A percentile compares a stretch with the other conserved stretches of the same genome.
Conservation (phyloP, 805 yeast genomes). For the Blastobotrys muscicola region DNA sequence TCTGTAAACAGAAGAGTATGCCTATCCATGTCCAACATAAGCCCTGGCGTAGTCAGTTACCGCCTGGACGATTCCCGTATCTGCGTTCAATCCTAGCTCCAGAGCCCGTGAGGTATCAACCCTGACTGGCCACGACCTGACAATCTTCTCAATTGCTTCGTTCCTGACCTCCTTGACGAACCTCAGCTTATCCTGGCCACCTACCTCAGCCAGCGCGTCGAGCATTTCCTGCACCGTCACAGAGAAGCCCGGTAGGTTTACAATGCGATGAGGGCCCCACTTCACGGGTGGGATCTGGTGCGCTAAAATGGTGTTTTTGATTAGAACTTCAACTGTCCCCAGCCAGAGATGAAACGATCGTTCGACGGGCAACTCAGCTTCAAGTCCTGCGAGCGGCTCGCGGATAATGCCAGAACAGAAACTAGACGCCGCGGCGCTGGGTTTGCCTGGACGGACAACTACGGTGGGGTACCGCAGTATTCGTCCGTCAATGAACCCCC, state of each 20-base stretch:
- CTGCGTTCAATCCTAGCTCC: too few species aligned
- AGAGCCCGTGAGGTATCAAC: too few species aligned
- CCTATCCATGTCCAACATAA: too few species aligned
- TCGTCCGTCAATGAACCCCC: conserved; percentile 18
- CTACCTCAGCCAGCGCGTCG: conserved; percentile 16
- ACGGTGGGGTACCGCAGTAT: conserved; percentile 14
- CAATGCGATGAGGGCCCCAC: conserved; percentile 11
- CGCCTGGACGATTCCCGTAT: too few species aligned
- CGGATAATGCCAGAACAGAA: conserved; percentile 21
- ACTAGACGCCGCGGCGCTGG: conserved; percentile 19
- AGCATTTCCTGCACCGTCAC: conserved; percentile 19
- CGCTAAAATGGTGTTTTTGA: conserved; percentile 14
- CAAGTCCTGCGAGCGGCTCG: conserved; percentile 15
- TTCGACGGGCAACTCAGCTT: conserved; percentile 16
- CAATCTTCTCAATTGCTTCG: conserved; percentile 11
- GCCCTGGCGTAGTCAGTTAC: too few species aligned
- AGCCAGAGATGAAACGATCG: conserved; percentile 14
- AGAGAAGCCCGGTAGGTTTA: conserved; percentile 18
- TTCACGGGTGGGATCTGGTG: conserved; percentile 7
- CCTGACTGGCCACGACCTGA: conserved; percentile 15
- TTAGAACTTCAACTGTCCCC: conserved; percentile 14
- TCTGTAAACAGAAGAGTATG: too few species aligned
- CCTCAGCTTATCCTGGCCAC: conserved; percentile 11
- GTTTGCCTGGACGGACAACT: conserved; percentile 19
- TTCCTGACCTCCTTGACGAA: conserved; percentile 11